Conservation (phyloP, 345 rosid species). For the Brassica cretica region DNA sequence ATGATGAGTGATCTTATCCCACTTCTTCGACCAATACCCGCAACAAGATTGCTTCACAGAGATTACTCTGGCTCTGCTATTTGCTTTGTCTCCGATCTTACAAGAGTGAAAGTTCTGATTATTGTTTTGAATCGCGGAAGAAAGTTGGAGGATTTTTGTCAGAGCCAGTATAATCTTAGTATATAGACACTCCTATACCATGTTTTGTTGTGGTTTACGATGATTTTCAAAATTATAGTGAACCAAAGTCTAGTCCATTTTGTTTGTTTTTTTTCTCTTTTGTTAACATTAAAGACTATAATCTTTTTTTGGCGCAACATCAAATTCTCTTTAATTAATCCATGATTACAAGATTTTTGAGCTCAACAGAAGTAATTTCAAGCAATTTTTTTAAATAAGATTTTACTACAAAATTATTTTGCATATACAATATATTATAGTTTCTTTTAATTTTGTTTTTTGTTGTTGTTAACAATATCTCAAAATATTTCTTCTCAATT, state of each 20-base stretch:
- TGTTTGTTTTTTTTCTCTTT: neutral
- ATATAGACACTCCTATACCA: neutral
- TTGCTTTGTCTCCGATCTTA: neutral
- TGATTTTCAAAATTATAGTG: neutral
- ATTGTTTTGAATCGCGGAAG: neutral
- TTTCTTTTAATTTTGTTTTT: too few species aligned
- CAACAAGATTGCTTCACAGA: constrained; percentile 4
- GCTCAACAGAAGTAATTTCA: too few species aligned
- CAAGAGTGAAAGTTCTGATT: neutral
- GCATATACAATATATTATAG: too few species aligned
- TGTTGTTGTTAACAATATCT: too few species aligned
- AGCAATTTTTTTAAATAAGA: too few species aligned
- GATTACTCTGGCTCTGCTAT: neutral
- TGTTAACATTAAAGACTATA: neutral
- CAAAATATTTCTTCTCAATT: too few species aligned
- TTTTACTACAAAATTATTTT: too few species aligned
- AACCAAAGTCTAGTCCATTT: neutral
- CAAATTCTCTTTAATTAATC: too few species aligned
- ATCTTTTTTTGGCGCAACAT: too few species aligned
- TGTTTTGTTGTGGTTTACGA: neutral
- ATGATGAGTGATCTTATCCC: constrained; percentile 48
- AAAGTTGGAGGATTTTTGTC: neutral
- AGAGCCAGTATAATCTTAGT: constrained; percentile 6
- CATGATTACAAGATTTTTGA: too few species aligned
- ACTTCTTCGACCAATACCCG: neutral